Conservation (phyloP, 495 filamentous ascomycete genomes). For the Hypoxylon crocopeplum region DNA sequence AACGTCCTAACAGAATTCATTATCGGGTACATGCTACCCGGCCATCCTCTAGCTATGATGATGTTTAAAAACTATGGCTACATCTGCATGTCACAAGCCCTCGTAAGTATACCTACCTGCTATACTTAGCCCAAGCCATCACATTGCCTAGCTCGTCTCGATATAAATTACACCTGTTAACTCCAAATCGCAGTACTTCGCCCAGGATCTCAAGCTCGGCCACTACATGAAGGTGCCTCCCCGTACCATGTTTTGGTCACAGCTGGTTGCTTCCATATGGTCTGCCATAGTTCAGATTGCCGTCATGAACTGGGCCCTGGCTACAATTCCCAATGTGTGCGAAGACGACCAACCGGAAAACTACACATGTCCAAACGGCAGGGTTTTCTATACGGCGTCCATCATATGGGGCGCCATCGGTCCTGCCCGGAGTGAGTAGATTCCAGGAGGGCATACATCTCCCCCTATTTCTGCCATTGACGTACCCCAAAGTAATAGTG, state of each 20-base stretch:
- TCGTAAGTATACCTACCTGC: constrained; percentile 37
- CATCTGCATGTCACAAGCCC: constrained; percentile 65
- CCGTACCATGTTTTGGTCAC: constrained; percentile 68
- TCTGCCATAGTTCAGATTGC: constrained; percentile 70
- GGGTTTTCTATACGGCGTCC: constrained; percentile 68
- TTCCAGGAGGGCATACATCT: not conserved
- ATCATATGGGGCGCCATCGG: constrained; percentile 61
- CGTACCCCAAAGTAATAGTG: not conserved
- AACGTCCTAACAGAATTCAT: constrained; percentile 75
- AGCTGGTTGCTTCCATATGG: constrained; percentile 68
- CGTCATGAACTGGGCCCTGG: constrained; percentile 72
- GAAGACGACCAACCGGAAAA: constrained; percentile 59
- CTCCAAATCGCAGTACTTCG: constrained; percentile 36
- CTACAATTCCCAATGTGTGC: constrained; percentile 66
- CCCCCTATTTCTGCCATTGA: not conserved
- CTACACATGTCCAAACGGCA: constrained; percentile 69
- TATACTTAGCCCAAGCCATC: too few relatives aligned
- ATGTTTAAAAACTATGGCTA: constrained; percentile 79
- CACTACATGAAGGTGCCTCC: constrained; percentile 77
- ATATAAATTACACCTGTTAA: constrained; percentile 5
- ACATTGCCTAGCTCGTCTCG: too few relatives aligned
- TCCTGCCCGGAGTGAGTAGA: constrained; percentile 49
- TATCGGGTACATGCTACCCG: constrained; percentile 72
- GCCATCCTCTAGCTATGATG: constrained; percentile 71
- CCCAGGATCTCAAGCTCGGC: constrained; percentile 63